Base-by-base conservation (phyloP, 805 yeast genomes). In the Candida golubevii region DNA sequence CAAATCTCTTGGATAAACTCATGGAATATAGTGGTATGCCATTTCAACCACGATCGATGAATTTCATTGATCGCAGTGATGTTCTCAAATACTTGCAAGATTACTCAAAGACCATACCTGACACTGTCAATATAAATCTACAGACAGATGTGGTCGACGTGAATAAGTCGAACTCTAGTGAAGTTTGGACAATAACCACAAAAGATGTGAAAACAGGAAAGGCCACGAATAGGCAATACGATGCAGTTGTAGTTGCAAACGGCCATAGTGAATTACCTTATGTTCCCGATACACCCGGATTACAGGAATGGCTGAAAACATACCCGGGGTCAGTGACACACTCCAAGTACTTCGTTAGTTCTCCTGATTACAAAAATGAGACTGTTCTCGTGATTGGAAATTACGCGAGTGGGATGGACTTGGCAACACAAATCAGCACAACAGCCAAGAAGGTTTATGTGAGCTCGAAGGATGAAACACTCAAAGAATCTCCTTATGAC, bases 351-450 rank as follows among this genome's bases (percentile, higher is more conserved):
- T 72, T 58, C 48, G 53, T 57, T 7, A 62, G 67, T 23, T 43
- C 58, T 8, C 42, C 35, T 7, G 48, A 38, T 6, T 60, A 35
- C 34, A 40, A 42, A 23, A 61, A 67, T 36, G 71, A 63, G n/a
- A 79, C 82, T 12, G 60, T 87, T 36, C 47, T 54, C 23, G 74
- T 86, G 7, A 78, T 87, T n/a, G 95, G 95, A 0, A 83, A 82
- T 54, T 80, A 83, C 9, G 84, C 93, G 2, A 80, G 88, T 28
- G 96, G 91, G 26, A 76, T 79, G 14, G 96, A 88, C 57, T 67
- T 85, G 35, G 77, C 88, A 2, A 74, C 72, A 45, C 90, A 85
- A 57, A 56, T 82, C 14, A 76, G 81, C 1, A 65, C 68, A 2
- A 46, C 50, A 7, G 58, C 58, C 10, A 47, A 46, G 26, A n/a